Evolutionary conservation across 75 land plant genomes (phyloP), one percentile per base, ranked within the genome.

Genomic region (Isoetes taiwanensis): DNA sequence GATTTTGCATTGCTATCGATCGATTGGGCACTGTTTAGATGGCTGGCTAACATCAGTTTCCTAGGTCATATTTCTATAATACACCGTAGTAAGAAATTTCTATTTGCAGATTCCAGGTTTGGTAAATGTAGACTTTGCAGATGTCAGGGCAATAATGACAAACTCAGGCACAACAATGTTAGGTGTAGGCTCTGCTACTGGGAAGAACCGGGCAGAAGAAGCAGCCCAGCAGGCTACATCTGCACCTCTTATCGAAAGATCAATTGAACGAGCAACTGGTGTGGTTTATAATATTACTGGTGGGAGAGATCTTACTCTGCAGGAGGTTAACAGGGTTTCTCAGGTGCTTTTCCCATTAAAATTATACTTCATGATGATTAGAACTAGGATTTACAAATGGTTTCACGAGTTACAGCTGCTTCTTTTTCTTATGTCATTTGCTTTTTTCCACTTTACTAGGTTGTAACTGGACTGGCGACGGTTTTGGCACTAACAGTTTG

Each of bases 91-190:
- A 29, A 17, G 16, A 23, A 56, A 56, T 32, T 19, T n/a, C n/a
- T n/a, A 40, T 56, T 66, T 67, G 64, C 97, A 86, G 97, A 80
- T 80, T 35, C 97, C 97, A 59, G 97, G 97, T 42, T 63, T 90
- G 58, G 95, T 90, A 32, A 90, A 90, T 65, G 97, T 90, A 30
- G 97, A 90, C 60, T 90, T 90, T 71, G 97, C 97, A 39, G 97
- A 90, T 78, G 95, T 90, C 1, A 78, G 77, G 50, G 94, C 95
- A 43, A 76, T 90, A 3, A 90, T 90, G 97, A 76, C 72, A 58
- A 75, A 83, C 58, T 83, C 95, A 29, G 94, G 97, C 30, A 83
- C 97, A 37, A 82, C 95, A 20, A 83, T 90, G 95, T 80, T 90
- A 35, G 97, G 95, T 31, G 89, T 90, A 14, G 97, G 97, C 17